phyloP scores from a whole-genome alignment of 176 grass and related monocot species.

The Avena insularis region DNA sequence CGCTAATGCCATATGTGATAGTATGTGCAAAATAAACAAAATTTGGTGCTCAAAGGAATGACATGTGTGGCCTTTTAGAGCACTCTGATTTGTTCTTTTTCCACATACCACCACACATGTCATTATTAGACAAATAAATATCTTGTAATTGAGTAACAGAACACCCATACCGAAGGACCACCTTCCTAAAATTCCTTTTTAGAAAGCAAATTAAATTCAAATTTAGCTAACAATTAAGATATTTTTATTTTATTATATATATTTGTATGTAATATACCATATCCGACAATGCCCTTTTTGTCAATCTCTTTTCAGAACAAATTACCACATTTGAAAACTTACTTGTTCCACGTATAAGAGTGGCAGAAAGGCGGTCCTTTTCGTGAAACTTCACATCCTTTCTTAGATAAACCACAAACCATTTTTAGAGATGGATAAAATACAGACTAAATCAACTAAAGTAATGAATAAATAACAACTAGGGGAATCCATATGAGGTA shows the following conservation, averaged over 20 bases:
- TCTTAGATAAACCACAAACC: constrained; percentile 32
- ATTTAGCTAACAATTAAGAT: background rate
- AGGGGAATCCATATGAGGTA: constrained; percentile 42
- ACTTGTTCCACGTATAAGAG: constrained; percentile 42
- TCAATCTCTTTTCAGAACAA: background rate
- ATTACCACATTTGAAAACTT: background rate
- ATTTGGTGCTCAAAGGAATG: no score
- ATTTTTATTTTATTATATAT: background rate
- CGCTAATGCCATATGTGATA: no score
- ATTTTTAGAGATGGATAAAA: background rate
- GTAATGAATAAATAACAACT: constrained; percentile 30
- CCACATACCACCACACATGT: no score
- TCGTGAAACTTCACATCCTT: constrained; percentile 41
- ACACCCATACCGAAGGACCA: background rate
- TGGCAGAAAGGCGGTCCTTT: constrained; percentile 49
- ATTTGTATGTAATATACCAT: constrained; percentile 32
- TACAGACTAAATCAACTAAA: background rate
- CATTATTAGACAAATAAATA: background rate
- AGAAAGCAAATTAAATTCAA: background rate
- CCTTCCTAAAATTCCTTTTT: background rate
- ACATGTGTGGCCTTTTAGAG: no score
- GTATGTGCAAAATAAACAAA: no score
- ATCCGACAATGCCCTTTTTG: constrained; percentile 12
- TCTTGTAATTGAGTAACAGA: background rate
- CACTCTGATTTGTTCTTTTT: no score